Evolutionary conservation across 441 rosid species (phyloP), one percentile per base, ranked within the genome.

Genomic region (Erysimum pusillum): DNA sequence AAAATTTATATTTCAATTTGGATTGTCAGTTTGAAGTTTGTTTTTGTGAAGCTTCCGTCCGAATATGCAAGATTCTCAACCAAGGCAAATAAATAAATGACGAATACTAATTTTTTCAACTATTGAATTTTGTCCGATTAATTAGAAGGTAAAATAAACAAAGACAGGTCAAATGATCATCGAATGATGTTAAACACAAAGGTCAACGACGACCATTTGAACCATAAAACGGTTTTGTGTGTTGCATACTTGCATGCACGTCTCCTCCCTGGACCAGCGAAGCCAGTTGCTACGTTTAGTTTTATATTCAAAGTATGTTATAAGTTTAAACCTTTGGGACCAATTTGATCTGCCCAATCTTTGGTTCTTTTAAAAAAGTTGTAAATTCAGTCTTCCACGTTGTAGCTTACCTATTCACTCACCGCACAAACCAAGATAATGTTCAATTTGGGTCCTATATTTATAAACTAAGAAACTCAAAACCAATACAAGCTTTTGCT

Each of bases 201-300:
- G 69, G 57, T 76, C 79, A 49, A 67, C 52, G 57, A 34, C 58
- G 38, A 59, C 17, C 45, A 31, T 35, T n/a, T 20, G 14, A 25
- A 63, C 18, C 69, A 25, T 68, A 20, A 45, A 6, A 66, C 32
- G 9, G 63, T 22, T 49, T 51, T 51, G 35, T 18, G 57, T 64
- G 69, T 44, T 76, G 69, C 48, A 60, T 51, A n/a, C n/a, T n/a
- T n/a, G n/a, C n/a, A n/a, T n/a, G 57, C 79, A 76, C 75, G 79
- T 52, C 69, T 62, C 69, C 49, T 76, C 32, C 28, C 22, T 61
- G 22, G 17, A 63, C 58, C 63, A 61, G 75, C 38, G 28, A 75
- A 58, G 60, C 61, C 44, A 28, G 13, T 51, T 62, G 42, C 15
- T 73, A 15, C 7, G 10, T 59, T 4, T 56, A 31, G 3, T 18